Percentiles rank a stretch among this genome's conserved stretches.
These are phyloP conservation scores for Beauveria caledonica DNA, from an alignment of 2,329 filamentous ascomycete species.

Conservation along the genomic window DNA sequence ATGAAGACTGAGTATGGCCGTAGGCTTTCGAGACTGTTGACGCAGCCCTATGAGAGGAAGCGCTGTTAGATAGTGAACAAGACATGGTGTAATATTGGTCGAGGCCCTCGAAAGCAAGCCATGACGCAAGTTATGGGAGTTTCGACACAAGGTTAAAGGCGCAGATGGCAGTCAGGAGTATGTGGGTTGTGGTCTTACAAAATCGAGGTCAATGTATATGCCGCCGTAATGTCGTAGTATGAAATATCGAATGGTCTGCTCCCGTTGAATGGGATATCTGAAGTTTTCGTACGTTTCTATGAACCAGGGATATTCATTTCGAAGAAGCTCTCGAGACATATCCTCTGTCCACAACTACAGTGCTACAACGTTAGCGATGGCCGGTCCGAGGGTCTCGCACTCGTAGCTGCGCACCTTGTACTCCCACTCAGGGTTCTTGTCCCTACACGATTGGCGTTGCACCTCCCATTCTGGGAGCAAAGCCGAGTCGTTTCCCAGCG, in stretches of 20 bases:
- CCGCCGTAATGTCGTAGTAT: slow-evolving; percentile 64
- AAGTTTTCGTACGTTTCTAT: slow-evolving; percentile 61
- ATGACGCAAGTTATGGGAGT: background rate
- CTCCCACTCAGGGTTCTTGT: slow-evolving; percentile 62
- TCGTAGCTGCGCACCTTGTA: slow-evolving; percentile 50
- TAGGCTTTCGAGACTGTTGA: slow-evolving; percentile 3
- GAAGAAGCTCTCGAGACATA: slow-evolving; percentile 58
- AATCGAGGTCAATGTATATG: slow-evolving; percentile 56
- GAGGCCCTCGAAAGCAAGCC: background rate
- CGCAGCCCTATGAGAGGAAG: background rate
- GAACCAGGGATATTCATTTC: slow-evolving; percentile 63
- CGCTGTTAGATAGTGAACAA: background rate
- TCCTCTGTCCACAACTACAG: slow-evolving; percentile 63
- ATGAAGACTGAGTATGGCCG: background rate
- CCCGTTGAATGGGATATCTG: slow-evolving; percentile 61
- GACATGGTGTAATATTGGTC: background rate
- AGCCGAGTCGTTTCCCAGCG: slow-evolving; percentile 52
- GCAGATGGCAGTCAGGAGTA: background rate
- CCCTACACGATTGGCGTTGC: slow-evolving; percentile 57
- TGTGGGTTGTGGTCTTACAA: background rate
- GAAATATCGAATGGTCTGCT: slow-evolving; percentile 67
- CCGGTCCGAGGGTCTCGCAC: background rate
- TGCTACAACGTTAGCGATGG: background rate
- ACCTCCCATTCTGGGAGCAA: slow-evolving; percentile 59
- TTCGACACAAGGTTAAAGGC: too few species aligned